These are phyloP conservation scores for Lipomyces mesembrius DNA, from an alignment of 805 yeast genomes.

Conservation along the genomic window DNA sequence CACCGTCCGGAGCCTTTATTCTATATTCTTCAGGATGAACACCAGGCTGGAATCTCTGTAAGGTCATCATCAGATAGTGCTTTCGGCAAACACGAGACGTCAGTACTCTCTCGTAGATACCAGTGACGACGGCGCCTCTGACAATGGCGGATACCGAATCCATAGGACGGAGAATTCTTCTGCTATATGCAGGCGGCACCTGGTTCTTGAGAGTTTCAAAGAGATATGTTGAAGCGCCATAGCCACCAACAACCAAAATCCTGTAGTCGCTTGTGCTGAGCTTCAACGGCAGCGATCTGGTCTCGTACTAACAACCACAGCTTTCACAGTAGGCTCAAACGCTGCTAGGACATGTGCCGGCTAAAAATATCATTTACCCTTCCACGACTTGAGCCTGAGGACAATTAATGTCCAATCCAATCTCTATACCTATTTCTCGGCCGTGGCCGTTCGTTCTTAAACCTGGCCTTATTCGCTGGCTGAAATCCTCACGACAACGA, in stretches of 20 bases:
- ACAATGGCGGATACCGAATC: slow-evolving; percentile 34
- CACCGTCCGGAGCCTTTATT: slow-evolving; percentile 22
- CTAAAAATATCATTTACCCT: slow-evolving; percentile 19
- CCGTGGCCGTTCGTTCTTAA: slow-evolving; percentile 13
- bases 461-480: slow-evolving; percentile 12
- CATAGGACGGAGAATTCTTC: slow-evolving; percentile 24
- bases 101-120: slow-evolving; percentile 26
- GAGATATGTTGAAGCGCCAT: slow-evolving; percentile 31
- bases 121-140: slow-evolving; percentile 34
- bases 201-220: slow-evolving; percentile 19
- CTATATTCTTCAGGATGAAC: slow-evolving; percentile 24
- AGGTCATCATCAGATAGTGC: slow-evolving; percentile 27
- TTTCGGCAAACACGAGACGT: slow-evolving; percentile 29
- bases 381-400: slow-evolving; percentile 20
- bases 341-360: slow-evolving; percentile 28
- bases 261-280: slow-evolving; percentile 7
- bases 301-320: slow-evolving; percentile 27
- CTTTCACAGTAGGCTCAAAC: slow-evolving; percentile 16
- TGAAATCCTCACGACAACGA: slow-evolving; percentile 21
- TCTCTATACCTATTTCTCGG: slow-evolving; percentile 16
- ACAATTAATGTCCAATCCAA: slow-evolving; percentile 17
- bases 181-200: slow-evolving; percentile 22
- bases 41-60: slow-evolving; percentile 22
- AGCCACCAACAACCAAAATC: slow-evolving; percentile 35
- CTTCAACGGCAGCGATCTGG: slow-evolving; percentile 25